These are phyloP conservation scores for Coemansia sp. DNA, from an alignment of 192 early-diverging fungal species.

Conservation along the genomic window DNA sequence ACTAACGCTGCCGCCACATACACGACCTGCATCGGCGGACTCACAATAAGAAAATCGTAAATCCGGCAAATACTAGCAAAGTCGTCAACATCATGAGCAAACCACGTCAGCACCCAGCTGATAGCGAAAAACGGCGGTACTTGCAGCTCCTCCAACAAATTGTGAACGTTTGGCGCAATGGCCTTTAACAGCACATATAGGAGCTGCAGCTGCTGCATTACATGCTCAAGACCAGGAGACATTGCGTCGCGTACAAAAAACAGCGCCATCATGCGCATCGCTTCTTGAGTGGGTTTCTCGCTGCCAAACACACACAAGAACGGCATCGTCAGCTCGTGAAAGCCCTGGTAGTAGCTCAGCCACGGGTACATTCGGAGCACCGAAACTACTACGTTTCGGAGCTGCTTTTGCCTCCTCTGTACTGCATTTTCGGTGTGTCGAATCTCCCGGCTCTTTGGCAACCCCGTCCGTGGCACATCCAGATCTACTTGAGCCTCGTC, in stretches of 20 bases:
- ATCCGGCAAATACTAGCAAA: slow-evolving; percentile 56
- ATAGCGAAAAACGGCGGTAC: slow-evolving; percentile 68
- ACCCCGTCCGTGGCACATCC: slow-evolving; percentile 29
- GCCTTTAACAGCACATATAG: slow-evolving; percentile 31
- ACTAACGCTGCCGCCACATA: slow-evolving; percentile 62
- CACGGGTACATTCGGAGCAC: slow-evolving; percentile 60
- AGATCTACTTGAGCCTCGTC: slow-evolving; percentile 48
- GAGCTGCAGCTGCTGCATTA: slow-evolving; percentile 37
- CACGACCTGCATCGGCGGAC: slow-evolving; percentile 61
- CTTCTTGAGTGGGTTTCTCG: slow-evolving; percentile 55
- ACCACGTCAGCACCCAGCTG: slow-evolving; percentile 77
- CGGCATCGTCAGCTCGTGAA: slow-evolving; percentile 52
- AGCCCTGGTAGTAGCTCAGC: slow-evolving; percentile 70
- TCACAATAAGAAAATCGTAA: slow-evolving; percentile 64
- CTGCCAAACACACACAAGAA: slow-evolving; percentile 60
- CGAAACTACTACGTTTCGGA: slow-evolving; percentile 48
- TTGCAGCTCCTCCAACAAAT: slow-evolving; percentile 34
- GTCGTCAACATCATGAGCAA: slow-evolving; percentile 63
- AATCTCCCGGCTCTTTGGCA: slow-evolving; percentile 31
- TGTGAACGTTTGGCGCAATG: slow-evolving; percentile 32
- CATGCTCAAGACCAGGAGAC: slow-evolving; percentile 36
- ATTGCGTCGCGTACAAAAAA: slow-evolving; percentile 56
- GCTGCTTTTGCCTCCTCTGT: slow-evolving; percentile 53
- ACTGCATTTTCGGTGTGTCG: slow-evolving; percentile 29
- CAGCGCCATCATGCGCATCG: slow-evolving; percentile 57